Conservation (phyloP, 139 green algal genomes). For the Picochlorum sp. region DNA sequence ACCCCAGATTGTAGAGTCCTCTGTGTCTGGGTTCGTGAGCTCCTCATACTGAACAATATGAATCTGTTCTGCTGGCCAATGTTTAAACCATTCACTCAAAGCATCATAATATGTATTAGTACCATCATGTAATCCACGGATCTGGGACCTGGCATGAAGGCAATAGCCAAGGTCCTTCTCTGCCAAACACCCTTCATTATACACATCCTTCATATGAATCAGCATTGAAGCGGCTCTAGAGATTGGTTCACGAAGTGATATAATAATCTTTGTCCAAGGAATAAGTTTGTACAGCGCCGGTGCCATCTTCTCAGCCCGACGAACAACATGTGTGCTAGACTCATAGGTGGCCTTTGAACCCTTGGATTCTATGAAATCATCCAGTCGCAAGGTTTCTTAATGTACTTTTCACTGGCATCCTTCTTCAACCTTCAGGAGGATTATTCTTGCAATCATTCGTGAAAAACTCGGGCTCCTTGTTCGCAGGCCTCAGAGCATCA, state of each 20-base stretch:
- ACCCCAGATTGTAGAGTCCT: neutral
- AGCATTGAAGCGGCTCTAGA: slow-evolving; percentile 26
- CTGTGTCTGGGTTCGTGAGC: neutral
- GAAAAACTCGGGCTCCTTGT: slow-evolving; percentile 16
- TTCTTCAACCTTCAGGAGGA: neutral
- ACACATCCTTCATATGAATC: slow-evolving; percentile 19
- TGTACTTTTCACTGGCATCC: neutral
- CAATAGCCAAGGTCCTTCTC: neutral
- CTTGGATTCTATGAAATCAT: slow-evolving; percentile 1
- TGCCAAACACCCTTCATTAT: slow-evolving; percentile 3
- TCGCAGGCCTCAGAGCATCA: neutral
- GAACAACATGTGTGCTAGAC: slow-evolving; percentile 10
- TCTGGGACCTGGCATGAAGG: neutral
- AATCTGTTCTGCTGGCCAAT: slow-evolving; percentile 2
- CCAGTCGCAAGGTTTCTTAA: neutral
- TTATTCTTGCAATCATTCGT: slow-evolving; percentile 10
- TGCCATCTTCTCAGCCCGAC: slow-evolving; percentile 8
- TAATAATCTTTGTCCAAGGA: slow-evolving; percentile 24
- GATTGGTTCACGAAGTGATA: slow-evolving; percentile 19
- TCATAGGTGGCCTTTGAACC: slow-evolving; percentile 7
- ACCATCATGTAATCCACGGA: neutral
- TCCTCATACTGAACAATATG: slow-evolving; percentile 17
- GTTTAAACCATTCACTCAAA: neutral
- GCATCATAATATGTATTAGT: neutral
- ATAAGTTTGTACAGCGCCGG: slow-evolving; percentile 4